These are phyloP conservation scores for Pythium coloratum DNA, from an alignment of 352 stramenopile genomes.

Conservation along the genomic window DNA sequence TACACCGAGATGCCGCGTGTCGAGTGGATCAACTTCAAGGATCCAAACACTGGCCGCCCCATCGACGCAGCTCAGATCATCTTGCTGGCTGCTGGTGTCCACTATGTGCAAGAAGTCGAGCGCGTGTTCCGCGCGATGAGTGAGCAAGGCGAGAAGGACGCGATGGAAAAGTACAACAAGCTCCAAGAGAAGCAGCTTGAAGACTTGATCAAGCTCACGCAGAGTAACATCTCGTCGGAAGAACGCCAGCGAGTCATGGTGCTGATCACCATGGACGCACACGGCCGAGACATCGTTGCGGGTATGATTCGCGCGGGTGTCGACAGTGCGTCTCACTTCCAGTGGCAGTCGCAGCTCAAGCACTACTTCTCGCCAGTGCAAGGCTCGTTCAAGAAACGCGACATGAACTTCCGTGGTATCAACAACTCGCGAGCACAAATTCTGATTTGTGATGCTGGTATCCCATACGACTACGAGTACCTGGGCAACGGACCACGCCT, in stretches of 20 bases:
- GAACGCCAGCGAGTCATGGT: slow-evolving; percentile 95
- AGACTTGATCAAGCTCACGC: slow-evolving; percentile 92
- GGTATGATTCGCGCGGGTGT: slow-evolving; percentile 92
- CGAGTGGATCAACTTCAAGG: slow-evolving; percentile 97
- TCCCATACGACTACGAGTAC: slow-evolving; percentile 98
- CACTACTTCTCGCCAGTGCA: slow-evolving; percentile 91
- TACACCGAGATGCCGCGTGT: slow-evolving; percentile 91
- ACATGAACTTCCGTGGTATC: slow-evolving; percentile 83
- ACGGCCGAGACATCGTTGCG: slow-evolving; percentile 95
- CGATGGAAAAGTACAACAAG: slow-evolving; percentile 90
- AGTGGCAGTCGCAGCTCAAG: slow-evolving; percentile 96
- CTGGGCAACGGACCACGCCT: slow-evolving; percentile 93
- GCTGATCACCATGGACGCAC: slow-evolving; percentile 95
- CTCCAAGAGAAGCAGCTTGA: slow-evolving; percentile 92
- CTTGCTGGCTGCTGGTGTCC: slow-evolving; percentile 89
- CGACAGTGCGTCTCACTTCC: slow-evolving; percentile 82
- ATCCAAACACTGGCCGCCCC: slow-evolving; percentile 71
- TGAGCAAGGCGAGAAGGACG: slow-evolving; percentile 75
- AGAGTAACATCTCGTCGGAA: slow-evolving; percentile 90
- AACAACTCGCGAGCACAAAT: slow-evolving; percentile 85
- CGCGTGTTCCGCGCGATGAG: slow-evolving; percentile 73
- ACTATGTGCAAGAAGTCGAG: slow-evolving; percentile 94
- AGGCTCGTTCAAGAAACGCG: slow-evolving; percentile 90
- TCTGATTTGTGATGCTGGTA: slow-evolving; percentile 91
- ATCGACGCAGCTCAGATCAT: slow-evolving; percentile 96